Evolutionary conservation across 257 asterid species (phyloP).

Genomic region (Solanum piurae): DNA sequence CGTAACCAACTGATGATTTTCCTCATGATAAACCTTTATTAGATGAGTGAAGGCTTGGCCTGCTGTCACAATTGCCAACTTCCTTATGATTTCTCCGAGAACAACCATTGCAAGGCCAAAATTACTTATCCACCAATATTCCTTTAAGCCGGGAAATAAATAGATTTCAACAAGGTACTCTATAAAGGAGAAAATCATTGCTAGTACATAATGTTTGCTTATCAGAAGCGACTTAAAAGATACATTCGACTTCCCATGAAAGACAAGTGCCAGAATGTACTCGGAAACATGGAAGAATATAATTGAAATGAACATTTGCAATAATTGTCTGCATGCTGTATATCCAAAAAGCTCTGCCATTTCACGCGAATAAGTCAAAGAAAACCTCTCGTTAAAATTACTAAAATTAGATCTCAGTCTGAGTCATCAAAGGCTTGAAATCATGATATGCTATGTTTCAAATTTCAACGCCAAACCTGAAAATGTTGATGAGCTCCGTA

Average conservation of each 20-base stretch:
- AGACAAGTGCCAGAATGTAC: constrained; percentile 42
- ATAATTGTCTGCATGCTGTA: constrained; percentile 55
- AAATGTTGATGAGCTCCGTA: constrained; percentile 16
- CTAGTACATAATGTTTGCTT: constrained; percentile 56
- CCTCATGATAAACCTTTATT: constrained; percentile 52
- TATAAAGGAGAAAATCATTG: constrained; percentile 52
- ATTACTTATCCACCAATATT: constrained; percentile 53
- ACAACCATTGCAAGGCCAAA: constrained; percentile 59
- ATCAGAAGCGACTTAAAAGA: constrained; percentile 63
- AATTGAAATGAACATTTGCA: constrained; percentile 55
- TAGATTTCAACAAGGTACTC: constrained; percentile 62
- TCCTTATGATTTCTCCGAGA: constrained; percentile 68
- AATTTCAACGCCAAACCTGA: constrained; percentile 40
- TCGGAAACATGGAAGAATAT: constrained; percentile 69
- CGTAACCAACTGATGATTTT: constrained; percentile 62
- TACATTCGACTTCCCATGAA: constrained; percentile 61
- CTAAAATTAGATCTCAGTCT: constrained; percentile 1
- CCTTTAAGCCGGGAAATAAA: background rate
- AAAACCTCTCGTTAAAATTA: constrained; percentile 12
- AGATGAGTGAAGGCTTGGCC: constrained; percentile 84
- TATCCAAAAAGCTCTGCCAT: constrained; percentile 57
- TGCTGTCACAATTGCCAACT: constrained; percentile 76
- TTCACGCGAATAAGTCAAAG: constrained; percentile 17
- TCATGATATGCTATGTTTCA: background rate
- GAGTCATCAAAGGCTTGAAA: constrained; percentile 14